Percentiles rank a stretch among this genome's conserved stretches.
phyloP scores from a whole-genome alignment of 2,329 filamentous ascomycete species.

The Talaromyces rugulosus region DNA sequence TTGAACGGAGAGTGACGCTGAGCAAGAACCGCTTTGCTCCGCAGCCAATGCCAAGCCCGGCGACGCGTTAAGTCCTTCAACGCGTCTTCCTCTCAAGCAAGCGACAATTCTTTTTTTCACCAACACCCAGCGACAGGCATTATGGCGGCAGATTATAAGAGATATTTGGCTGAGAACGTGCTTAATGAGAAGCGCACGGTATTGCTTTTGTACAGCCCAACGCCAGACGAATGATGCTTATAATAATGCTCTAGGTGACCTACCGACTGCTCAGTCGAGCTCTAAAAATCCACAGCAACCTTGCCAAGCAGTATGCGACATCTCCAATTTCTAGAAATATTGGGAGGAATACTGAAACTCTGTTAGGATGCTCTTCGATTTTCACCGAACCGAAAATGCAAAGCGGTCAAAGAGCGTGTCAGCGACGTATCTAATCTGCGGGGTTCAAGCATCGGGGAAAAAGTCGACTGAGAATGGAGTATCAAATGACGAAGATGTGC shows the following conservation, averaged over 20 bases:
- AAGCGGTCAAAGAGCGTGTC: slow-evolving; percentile 72
- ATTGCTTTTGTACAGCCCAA: slow-evolving; percentile 26
- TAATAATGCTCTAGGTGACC: slow-evolving; percentile 54
- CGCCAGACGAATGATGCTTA: neutral
- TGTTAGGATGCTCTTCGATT: slow-evolving; percentile 77
- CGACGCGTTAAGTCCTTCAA: slow-evolving; percentile 41
- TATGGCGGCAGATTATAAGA: slow-evolving; percentile 56
- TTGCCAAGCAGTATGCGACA: slow-evolving; percentile 72
- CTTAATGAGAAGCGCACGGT: slow-evolving; percentile 72
- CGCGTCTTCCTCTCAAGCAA: slow-evolving; percentile 23
- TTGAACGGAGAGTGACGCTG: neutral
- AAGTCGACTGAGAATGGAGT: slow-evolving; percentile 33
- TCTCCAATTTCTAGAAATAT: neutral
- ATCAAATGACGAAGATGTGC: slow-evolving; percentile 45
- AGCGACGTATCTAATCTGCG: slow-evolving; percentile 87
- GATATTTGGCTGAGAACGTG: slow-evolving; percentile 70
- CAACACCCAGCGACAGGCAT: slow-evolving; percentile 12
- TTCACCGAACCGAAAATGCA: slow-evolving; percentile 71
- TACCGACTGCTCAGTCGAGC: slow-evolving; percentile 81
- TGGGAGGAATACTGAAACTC: slow-evolving; percentile 5
- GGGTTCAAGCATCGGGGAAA: slow-evolving; percentile 51
- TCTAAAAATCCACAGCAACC: slow-evolving; percentile 77
- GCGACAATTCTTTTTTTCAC: neutral
- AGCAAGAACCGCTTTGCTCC: slow-evolving; percentile 10
- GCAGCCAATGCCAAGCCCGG: slow-evolving; percentile 28